Conservation (phyloP, 2,329 filamentous ascomycete genomes). For the Exserohilum rostratum region DNA sequence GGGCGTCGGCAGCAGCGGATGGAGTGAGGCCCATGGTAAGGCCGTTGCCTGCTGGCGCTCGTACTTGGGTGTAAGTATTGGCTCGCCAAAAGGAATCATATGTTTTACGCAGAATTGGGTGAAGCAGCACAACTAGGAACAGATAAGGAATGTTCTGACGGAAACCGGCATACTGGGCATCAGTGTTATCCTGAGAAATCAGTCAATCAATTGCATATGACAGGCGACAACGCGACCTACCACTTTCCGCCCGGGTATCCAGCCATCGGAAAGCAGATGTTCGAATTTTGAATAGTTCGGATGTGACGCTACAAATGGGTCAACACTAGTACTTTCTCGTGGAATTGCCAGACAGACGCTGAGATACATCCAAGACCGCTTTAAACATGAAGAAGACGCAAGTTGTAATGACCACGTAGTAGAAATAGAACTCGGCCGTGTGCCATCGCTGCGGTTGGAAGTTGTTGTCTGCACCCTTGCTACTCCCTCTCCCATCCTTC, state of each 20-base stretch:
- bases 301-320: conserved; percentile 67
- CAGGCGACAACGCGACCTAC: conserved; percentile 53
- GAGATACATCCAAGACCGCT: conserved; percentile 83
- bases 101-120: conserved; percentile 75
- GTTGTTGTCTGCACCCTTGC: conserved; percentile 45
- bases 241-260: conserved; percentile 91
- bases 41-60: conserved; percentile 40
- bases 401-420: conserved; percentile 71
- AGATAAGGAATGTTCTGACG: conserved; percentile 86
- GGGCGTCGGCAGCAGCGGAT: conserved; percentile 60
- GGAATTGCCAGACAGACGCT: conserved; percentile 59
- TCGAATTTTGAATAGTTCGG: conserved; percentile 80
- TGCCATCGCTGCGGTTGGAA: conserved; percentile 77
- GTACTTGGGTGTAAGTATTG: conserved; percentile 53
- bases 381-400: conserved; percentile 88
- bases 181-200: conserved; percentile 75
- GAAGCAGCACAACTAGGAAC: conserved; percentile 72
- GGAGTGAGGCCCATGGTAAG: conserved; percentile 51
- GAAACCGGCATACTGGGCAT: conserved; percentile 85
- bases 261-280: conserved; percentile 75
- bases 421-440: conserved; percentile 83
- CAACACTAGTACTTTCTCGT: not conserved
- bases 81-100: conserved; percentile 65
- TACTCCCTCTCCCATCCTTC: conserved; percentile 31
- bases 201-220: conserved; percentile 7